Base-by-base conservation (phyloP, 2,329 filamentous ascomycete genomes). In the Mycocentrospora acerina region DNA sequence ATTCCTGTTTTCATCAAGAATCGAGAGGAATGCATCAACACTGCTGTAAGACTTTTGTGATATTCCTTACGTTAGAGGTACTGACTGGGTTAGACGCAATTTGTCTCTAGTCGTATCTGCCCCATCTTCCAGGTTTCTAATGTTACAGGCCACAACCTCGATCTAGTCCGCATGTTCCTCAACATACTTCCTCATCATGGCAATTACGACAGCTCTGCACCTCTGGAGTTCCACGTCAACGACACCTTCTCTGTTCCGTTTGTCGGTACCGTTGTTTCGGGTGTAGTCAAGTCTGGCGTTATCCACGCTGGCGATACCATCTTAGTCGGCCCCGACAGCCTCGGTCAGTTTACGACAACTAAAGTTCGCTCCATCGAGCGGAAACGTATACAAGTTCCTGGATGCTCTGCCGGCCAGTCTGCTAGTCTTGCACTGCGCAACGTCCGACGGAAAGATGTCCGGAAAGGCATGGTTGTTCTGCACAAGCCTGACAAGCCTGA, bases 121-220 rank as follows among this genome's bases (percentile, higher is more conserved):
- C 93, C 93, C 10, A 86, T 98, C 49, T 98, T 98, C 71, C 90
- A 97, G 61, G 90, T 98, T 9, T 97, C 91, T 53, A 98, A 98
- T 60, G 93, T 98, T 22, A 97, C 93, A 1, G 93, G 93, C 30
- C 81, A 94, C 67, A 89, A 88, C 45, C 78, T 98, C 30, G 88
- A 96, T 48, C 78, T 96, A 4, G 90, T 98, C 4, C 85, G 91
- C 37, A 88, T 85, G 0, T 98, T 98, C 67, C 72, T 98, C 37
- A 97, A 97, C 59, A 95, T 97, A 45, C 77, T 98, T 3, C 93
- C 93, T 1, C 90, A 95, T 54, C 88, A 96, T 55, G 91, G 91
- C 33, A 87, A 91, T 45, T 97, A 97, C 66, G 88, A 97, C 62
- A 77, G 84, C 13, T 83, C 88, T 31, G 62, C 88, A 0, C 85